A percentile compares a stretch with the other conserved stretches of the same genome.
These are phyloP conservation scores for Amylocarpus encephaloides DNA, from an alignment of 2,329 filamentous ascomycete genomes.

Conservation along the genomic window DNA sequence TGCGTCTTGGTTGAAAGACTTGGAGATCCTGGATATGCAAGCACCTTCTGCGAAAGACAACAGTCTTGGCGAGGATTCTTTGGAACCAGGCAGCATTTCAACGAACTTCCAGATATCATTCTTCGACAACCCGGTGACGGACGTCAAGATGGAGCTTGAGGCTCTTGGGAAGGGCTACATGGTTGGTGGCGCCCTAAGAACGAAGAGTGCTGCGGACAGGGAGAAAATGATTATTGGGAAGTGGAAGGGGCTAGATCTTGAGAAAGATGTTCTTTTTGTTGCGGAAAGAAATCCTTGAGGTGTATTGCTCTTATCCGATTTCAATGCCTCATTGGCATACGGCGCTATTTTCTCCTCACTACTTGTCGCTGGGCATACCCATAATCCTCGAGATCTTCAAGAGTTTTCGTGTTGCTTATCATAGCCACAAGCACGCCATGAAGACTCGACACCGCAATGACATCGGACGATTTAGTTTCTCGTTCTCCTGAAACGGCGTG, in stretches of 20 bases:
- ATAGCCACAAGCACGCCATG: no score
- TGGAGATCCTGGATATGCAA: conserved; percentile 60
- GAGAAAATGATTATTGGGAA: conserved; percentile 4
- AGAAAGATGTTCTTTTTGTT: conserved; percentile 22
- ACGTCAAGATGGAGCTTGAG: conserved; percentile 27
- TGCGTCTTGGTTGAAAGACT: conserved; percentile 62
- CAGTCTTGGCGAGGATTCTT: conserved; percentile 7
- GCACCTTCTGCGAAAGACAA: conserved; percentile 15
- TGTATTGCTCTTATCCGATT: background rate
- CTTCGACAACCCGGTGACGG: conserved; percentile 20
- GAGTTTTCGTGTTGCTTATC: no score
- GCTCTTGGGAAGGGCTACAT: conserved; percentile 28
- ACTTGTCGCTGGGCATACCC: no score
- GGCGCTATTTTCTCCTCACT: no score
- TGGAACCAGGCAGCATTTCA: conserved; percentile 20
- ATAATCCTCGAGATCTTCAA: no score
- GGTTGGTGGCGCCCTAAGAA: conserved; percentile 24
- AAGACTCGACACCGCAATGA: no score
- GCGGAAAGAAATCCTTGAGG: conserved; percentile 14
- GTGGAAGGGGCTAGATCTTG: conserved; percentile 19
- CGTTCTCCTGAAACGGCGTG: no score
- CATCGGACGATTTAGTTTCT: no score
- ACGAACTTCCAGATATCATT: conserved; percentile 23
- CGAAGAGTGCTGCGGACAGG: conserved; percentile 3
- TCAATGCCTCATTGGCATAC: no score